phyloP scores from a whole-genome alignment of 768 basidiomycete species.

The Mycena amicta region DNA sequence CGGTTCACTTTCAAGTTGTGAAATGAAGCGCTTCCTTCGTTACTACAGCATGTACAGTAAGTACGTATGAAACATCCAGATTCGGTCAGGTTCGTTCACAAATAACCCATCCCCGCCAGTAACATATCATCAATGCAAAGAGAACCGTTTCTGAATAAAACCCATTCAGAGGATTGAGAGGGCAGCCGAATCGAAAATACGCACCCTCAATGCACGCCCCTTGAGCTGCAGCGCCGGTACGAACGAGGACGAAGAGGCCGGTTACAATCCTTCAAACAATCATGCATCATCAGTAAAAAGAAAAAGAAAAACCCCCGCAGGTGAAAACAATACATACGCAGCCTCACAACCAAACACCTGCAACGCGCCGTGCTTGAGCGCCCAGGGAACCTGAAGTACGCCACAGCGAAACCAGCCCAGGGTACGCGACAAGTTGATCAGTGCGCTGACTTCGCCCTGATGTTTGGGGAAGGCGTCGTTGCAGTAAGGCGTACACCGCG shows the following conservation, averaged over 20 bases:
- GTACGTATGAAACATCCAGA: too few species aligned
- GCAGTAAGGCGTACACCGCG: constrained; percentile 41
- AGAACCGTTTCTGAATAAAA: constrained; percentile 26
- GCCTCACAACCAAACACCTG: constrained; percentile 60
- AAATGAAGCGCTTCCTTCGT: too few species aligned
- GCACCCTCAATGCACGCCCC: constrained; percentile 44
- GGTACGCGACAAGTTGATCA: constrained; percentile 55
- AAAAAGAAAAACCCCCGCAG: background rate
- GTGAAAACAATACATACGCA: constrained; percentile 50
- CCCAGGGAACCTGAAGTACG: constrained; percentile 63
- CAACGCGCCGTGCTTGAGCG: constrained; percentile 50
- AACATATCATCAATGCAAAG: constrained; percentile 15
- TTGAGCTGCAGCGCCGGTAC: constrained; percentile 51
- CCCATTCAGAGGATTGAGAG: background rate
- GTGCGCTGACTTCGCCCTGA: constrained; percentile 55
- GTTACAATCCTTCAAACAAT: constrained; percentile 44
- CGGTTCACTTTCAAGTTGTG: too few species aligned
- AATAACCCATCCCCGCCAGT: background rate
- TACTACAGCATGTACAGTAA: too few species aligned
- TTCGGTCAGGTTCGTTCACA: background rate
- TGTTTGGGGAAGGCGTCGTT: constrained; percentile 47
- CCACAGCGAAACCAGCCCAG: constrained; percentile 60
- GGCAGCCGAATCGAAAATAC: constrained; percentile 20
- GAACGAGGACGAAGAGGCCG: constrained; percentile 50
- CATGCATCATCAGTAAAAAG: background rate